These are phyloP conservation scores for Myrmaecium sp. DNA, from an alignment of 2,329 filamentous ascomycete species.

Conservation along the genomic window DNA sequence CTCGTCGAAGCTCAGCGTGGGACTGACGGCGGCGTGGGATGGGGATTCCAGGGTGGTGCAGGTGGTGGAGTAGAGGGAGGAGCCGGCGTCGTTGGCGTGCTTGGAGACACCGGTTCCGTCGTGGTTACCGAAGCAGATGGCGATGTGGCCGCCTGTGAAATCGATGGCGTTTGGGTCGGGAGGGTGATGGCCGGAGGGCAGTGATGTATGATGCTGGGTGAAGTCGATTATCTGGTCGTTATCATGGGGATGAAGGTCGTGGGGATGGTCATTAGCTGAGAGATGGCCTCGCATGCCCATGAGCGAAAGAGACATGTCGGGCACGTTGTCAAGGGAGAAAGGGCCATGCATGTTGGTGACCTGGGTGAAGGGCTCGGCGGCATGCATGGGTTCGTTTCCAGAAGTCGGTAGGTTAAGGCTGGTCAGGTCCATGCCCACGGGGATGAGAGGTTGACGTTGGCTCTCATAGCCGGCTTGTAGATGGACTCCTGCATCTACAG, in stretches of 20 bases:
- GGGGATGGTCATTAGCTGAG: too few species aligned
- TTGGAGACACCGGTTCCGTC: too few species aligned
- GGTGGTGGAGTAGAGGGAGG: too few species aligned
- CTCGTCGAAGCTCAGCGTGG: too few species aligned
- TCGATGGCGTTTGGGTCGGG: conserved; percentile 20
- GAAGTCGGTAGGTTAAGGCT: conserved; percentile 3
- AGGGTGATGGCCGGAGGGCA: conserved; percentile 4
- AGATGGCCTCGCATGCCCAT: too few species aligned
- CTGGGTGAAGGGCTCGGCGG: background rate
- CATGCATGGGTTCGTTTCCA: conserved; percentile 3
- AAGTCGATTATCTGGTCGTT: conserved; percentile 3
- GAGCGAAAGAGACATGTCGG: background rate
- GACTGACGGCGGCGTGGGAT: too few species aligned
- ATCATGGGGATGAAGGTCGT: background rate
- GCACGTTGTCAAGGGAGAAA: too few species aligned
- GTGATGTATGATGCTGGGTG: background rate
- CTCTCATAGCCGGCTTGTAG: conserved; percentile 2
- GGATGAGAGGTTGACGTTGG: conserved; percentile 1
- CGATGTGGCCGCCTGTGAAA: conserved; percentile 23
- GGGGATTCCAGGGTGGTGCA: too few species aligned
- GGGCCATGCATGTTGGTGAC: too few species aligned
- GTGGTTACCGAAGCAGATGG: conserved; percentile 23
- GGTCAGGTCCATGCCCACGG: conserved; percentile 2
- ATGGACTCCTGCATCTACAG: conserved; percentile 4
- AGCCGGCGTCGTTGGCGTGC: too few species aligned